Percentiles rank a stretch among this genome's conserved stretches.
Evolutionary conservation across 176 grass and related monocot species (phyloP).

Genomic region (Urochloa ruziziensis): DNA sequence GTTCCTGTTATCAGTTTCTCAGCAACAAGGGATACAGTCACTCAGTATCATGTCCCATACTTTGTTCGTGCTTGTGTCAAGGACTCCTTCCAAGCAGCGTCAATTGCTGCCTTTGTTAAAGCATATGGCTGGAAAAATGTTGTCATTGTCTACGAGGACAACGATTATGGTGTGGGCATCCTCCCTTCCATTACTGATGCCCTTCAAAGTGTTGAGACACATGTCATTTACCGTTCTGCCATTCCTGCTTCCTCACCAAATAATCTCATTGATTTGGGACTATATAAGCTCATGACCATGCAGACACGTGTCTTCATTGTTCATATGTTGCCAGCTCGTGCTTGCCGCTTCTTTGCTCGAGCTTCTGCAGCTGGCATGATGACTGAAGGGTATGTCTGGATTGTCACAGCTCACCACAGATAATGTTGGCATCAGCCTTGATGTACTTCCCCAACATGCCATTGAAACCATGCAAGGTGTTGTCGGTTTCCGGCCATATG

Average conservation of each 20-base stretch:
- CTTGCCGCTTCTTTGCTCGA: slow-evolving; percentile 27
- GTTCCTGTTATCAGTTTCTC: slow-evolving; percentile 50
- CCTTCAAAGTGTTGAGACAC: slow-evolving; percentile 19
- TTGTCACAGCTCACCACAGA: slow-evolving; percentile 51
- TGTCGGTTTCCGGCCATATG: slow-evolving; percentile 44
- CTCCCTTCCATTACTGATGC: slow-evolving; percentile 47
- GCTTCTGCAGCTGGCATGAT: slow-evolving; percentile 37
- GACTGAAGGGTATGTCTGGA: slow-evolving; percentile 45
- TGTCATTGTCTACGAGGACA: slow-evolving; percentile 48
- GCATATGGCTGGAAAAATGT: slow-evolving; percentile 25
- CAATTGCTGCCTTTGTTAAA: slow-evolving; percentile 39
- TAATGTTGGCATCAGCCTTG: slow-evolving; percentile 18
- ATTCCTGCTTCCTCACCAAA: slow-evolving; percentile 29
- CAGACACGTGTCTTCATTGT: slow-evolving; percentile 54
- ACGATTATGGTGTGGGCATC: slow-evolving; percentile 49
- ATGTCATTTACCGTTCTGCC: slow-evolving; percentile 22
- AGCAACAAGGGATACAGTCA: slow-evolving; percentile 1
- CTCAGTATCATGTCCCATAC: slow-evolving; percentile 34
- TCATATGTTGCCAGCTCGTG: slow-evolving; percentile 39
- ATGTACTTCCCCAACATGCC: slow-evolving; percentile 12
- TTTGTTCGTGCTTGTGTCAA: slow-evolving; percentile 51
- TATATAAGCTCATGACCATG: slow-evolving; percentile 51
- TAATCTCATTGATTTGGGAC: slow-evolving; percentile 31
- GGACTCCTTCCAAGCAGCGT: slow-evolving; percentile 40
- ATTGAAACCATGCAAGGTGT: slow-evolving; percentile 45